Evolutionary conservation across 106 monocot species (phyloP), one percentile per base, ranked within the genome.

Genomic region (Dendrobium catenatum): DNA sequence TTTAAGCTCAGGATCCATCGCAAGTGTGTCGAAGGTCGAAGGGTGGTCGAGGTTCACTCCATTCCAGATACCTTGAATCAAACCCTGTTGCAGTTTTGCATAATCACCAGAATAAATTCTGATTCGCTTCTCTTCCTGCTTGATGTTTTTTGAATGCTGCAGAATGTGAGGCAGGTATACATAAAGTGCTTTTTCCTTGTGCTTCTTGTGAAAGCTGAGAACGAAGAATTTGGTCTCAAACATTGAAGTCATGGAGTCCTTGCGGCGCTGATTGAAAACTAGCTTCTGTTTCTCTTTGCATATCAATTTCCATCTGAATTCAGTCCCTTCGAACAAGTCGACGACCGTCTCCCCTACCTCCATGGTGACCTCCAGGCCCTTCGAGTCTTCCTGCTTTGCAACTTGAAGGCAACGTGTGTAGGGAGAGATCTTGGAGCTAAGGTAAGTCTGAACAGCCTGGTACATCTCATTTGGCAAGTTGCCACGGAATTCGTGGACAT

Each of bases 21-120:
- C 87, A 44, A 87, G 20, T 10, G 87, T 87, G 9, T 68, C 80
- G 18, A 83, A 87, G 17, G 80, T 87, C 17, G 87, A 44, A n/a
- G 87, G 87, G 68, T 83, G 87, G 31, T 56, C 27, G 17, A 87
- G 43, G 0, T 46, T 41, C 7, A 77, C 22, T 9, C 51, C 10
- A 15, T 33, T 73, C 83, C 87, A 87, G 0, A 0, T 6, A 10
- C 5, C 10, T 20, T 0, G 7, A 2, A 20, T 1, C 58, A 66
- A 4, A 5, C 64, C 26, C 8, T 66, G 22, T 9, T 66, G 4
- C 64, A n/a, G 0, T 0, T 9, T 11, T 1, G 15, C n/a, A 19
- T 68, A 68, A 2, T 81, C 48, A n/a, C 81, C 81, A 4, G 49
- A 72, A 64, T 81, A 48, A 5, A 87, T 42, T 67, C 78, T 80